Evolutionary conservation across 352 stramenopile species (phyloP), one percentile per base, ranked within the genome.

Genomic region (Phytophthora pistaciae): DNA sequence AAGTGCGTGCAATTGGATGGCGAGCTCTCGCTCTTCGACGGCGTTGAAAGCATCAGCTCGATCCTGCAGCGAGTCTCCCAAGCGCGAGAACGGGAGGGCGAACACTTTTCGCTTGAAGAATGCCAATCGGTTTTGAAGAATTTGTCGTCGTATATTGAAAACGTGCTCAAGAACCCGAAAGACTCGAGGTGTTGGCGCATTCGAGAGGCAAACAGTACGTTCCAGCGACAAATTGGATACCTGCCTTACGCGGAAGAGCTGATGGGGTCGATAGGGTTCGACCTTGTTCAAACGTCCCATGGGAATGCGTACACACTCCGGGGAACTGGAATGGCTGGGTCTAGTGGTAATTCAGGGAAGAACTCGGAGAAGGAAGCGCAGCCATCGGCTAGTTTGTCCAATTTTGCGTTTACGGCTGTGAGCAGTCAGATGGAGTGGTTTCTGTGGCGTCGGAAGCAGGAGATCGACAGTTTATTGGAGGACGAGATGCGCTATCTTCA

Each of bases 391-490:
- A 88, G 76, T 62, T 72, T 93, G 18, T 78, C 85, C 0, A 87
- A 85, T 55, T 93, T 91, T 60, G 54, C 73, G 0, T 93, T 93
- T 52, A 86, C 82, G 13, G 87, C 73, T 31, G 64, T 94, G 3
- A 89, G 72, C 16, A 74, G 82, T 11, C 84, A 90, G 20, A 91
- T 80, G 74, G 87, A 94, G 68, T 94, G 84, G 87, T 94, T 94
- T 63, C 56, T 94, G 7, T 94, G 85, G 83, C 72, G 87, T 50
- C 81, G 82, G 18, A 91, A 90, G 55, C 82, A 92, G 60, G 87
- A 94, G 42, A 88, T 94, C 53, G 78, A 91, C 5, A 70, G 64
- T 64, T 54, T 92, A 1, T 54, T 91, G 0, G 72, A 87, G 31
- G 85, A 92, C 9, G 79, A 92, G n/a, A 82, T 92, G 72, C 72